Evolutionary conservation across 75 land plant species (phyloP).

Genomic region (Picea glauca): DNA sequence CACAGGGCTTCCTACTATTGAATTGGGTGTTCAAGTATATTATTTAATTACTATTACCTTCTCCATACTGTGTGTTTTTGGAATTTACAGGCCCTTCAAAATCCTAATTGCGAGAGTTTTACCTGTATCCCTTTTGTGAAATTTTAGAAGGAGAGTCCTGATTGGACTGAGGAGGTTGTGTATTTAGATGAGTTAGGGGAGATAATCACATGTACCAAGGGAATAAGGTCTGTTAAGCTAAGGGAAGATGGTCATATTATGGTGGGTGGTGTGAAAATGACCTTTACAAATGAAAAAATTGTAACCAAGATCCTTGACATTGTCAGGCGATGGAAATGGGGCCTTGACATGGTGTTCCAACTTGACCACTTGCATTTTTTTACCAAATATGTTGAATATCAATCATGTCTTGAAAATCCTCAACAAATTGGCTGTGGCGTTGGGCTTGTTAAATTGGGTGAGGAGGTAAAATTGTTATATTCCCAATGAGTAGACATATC

Average conservation of each 20-base stretch:
- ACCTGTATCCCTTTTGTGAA: too few species aligned
- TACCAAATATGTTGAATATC: constrained; percentile 35
- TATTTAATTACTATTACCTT: too few species aligned
- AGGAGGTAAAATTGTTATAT: constrained; percentile 55
- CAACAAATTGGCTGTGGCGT: constrained; percentile 29
- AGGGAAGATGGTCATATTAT: constrained; percentile 58
- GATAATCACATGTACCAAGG: constrained; percentile 47
- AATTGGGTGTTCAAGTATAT: too few species aligned
- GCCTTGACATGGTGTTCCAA: constrained; percentile 53
- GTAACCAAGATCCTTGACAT: too few species aligned
- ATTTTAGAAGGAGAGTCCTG: neutral
- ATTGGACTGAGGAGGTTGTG: constrained; percentile 72
- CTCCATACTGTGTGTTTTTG: too few species aligned
- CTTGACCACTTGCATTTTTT: constrained; percentile 51
- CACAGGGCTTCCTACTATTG: too few species aligned
- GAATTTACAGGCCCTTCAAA: too few species aligned
- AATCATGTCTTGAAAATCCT: constrained; percentile 34
- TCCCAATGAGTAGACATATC: too few species aligned
- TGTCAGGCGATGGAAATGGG: constrained; percentile 79
- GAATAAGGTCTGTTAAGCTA: constrained; percentile 50
- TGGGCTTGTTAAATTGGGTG: constrained; percentile 67
- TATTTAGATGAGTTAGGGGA: constrained; percentile 66
- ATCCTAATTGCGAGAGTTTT: too few species aligned
- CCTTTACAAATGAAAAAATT: constrained; percentile 43
- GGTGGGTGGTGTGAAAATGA: constrained; percentile 56